These are phyloP conservation scores for Starmerella etchellsii DNA, from an alignment of 805 yeast genomes.

Conservation along the genomic window DNA sequence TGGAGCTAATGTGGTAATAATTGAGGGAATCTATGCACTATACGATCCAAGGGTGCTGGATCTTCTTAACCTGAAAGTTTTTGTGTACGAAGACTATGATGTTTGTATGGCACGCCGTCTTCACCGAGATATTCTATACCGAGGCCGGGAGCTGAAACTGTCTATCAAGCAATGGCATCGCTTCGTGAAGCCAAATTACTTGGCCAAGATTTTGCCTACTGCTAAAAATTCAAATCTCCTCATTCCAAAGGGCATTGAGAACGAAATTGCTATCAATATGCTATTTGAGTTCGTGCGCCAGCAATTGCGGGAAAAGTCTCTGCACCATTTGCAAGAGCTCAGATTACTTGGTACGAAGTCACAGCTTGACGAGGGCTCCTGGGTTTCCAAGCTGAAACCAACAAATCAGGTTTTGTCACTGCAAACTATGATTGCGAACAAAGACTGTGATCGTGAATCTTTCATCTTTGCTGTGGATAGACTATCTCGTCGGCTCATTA, in stretches of 20 bases:
- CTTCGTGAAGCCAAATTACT: conserved; percentile 88
- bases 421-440: conserved; percentile 53
- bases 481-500: conserved; percentile 57
- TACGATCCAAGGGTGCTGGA: conserved; percentile 55
- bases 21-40: conserved; percentile 84
- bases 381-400: conserved; percentile 2
- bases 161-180: conserved; percentile 79
- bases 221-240: conserved; percentile 71
- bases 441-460: conserved; percentile 48
- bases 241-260: conserved; percentile 84
- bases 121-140: conserved; percentile 68
- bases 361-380: conserved; percentile 5
- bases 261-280: conserved; percentile 63
- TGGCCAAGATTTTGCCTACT: conserved; percentile 58
- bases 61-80: conserved; percentile 74
- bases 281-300: conserved; percentile 67
- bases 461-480: conserved; percentile 81
- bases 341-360: conserved; percentile 37
- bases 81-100: conserved; percentile 89
- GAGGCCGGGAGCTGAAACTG: conserved; percentile 77
- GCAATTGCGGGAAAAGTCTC: conserved; percentile 53
- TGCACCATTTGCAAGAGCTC: conserved; percentile 52
- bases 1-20: conserved; percentile 85
- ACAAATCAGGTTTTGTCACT: conserved; percentile 63
- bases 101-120: conserved; percentile 81